Evolutionary conservation across 352 stramenopile species (phyloP).

Genomic region (Phytophthora citricola): DNA sequence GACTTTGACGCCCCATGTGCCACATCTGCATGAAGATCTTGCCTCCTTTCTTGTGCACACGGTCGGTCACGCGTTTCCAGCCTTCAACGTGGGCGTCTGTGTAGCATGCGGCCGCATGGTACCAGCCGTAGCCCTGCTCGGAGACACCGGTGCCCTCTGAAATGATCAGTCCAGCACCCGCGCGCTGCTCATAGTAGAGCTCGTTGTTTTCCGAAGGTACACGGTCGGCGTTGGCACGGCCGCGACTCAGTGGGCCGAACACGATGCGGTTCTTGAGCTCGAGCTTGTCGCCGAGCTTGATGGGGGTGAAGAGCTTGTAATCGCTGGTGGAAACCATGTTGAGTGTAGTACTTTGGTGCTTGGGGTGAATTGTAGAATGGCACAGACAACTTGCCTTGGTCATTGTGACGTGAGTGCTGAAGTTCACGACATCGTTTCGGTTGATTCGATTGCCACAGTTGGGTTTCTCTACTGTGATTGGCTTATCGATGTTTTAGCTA

Average conservation of each 20-base stretch:
- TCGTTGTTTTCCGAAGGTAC: slow-evolving; percentile 57
- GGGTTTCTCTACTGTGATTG: no score
- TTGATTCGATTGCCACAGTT: no score
- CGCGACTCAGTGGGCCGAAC: slow-evolving; percentile 57
- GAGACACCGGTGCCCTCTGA: slow-evolving; percentile 61
- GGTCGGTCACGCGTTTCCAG: slow-evolving; percentile 69
- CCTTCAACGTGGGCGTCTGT: slow-evolving; percentile 43
- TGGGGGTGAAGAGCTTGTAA: slow-evolving; percentile 51
- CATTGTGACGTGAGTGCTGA: no score
- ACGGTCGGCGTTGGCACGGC: slow-evolving; percentile 33
- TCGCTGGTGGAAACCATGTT: slow-evolving; percentile 21
- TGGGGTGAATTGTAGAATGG: no score
- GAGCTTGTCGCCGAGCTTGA: slow-evolving; percentile 41
- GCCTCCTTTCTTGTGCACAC: slow-evolving; percentile 79
- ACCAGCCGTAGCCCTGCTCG: slow-evolving; percentile 48
- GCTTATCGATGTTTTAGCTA: no score
- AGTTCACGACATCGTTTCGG: no score
- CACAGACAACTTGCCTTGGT: no score
- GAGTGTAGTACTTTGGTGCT: not conserved
- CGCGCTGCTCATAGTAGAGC: slow-evolving; percentile 69
- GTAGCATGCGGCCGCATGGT: slow-evolving; percentile 46
- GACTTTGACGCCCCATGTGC: slow-evolving; percentile 73
- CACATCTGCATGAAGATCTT: slow-evolving; percentile 88
- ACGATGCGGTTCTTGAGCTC: slow-evolving; percentile 65
- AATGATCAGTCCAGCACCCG: slow-evolving; percentile 66